phyloP scores from a whole-genome alignment of 139 green algal genomes.

The Chlorella sp. region DNA sequence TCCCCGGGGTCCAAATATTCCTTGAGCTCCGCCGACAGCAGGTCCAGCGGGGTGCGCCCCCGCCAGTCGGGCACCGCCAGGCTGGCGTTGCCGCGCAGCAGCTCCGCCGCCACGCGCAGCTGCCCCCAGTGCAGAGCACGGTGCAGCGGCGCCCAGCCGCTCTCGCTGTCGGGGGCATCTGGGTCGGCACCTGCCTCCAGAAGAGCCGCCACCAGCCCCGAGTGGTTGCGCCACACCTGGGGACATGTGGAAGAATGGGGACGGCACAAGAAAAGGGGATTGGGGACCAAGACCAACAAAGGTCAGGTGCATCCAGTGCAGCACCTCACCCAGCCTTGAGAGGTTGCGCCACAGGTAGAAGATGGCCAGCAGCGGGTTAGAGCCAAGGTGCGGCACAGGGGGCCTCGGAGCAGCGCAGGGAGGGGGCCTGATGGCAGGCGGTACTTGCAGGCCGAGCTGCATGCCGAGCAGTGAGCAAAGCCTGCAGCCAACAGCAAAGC shows the following conservation, averaged over 20 bases:
- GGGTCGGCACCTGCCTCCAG: slow-evolving; percentile 58
- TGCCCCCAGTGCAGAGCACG: slow-evolving; percentile 89
- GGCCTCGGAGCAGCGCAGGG: no score
- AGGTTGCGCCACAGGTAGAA: no score
- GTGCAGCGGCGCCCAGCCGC: slow-evolving; percentile 87
- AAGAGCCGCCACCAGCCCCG: slow-evolving; percentile 56
- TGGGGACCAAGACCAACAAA: no score
- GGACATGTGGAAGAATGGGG: no score
- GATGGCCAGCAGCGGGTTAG: no score
- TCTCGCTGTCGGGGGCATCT: slow-evolving; percentile 69
- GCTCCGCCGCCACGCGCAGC: slow-evolving; percentile 63
- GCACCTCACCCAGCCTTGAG: no score
- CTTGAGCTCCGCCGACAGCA: slow-evolving; percentile 75
- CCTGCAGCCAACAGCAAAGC: not conserved
- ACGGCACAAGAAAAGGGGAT: not conserved
- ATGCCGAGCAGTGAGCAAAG: no score
- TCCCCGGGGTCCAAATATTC: slow-evolving; percentile 35
- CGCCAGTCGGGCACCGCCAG: slow-evolving; percentile 62
- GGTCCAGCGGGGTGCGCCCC: slow-evolving; percentile 82
- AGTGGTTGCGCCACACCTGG: slow-evolving; percentile 75
- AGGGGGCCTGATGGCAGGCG: not conserved
- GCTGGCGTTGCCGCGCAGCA: slow-evolving; percentile 71
- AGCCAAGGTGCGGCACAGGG: no score
- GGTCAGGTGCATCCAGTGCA: no score
- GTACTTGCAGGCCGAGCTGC: no score